Evolutionary conservation across 805 yeast genomes (phyloP).

Genomic region (Teunomyces stri): DNA sequence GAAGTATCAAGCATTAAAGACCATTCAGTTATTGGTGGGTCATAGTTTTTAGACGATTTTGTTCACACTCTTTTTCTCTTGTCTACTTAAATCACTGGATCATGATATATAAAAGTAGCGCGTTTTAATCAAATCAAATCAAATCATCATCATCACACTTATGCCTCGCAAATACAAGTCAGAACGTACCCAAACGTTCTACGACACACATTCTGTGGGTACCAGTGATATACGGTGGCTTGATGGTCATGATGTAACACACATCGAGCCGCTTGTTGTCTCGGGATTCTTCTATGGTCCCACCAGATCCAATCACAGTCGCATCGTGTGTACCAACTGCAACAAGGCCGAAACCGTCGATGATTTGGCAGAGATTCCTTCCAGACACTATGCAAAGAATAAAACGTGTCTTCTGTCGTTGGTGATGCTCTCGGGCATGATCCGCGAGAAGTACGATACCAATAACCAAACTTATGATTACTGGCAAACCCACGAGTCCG

Average conservation of each 20-base stretch:
- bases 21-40: constrained; percentile 91
- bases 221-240: constrained; percentile 20
- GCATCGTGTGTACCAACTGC: constrained; percentile 60
- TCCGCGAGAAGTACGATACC: constrained; percentile 8
- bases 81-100: too few species aligned
- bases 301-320: constrained; percentile 42
- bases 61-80: background rate
- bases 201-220: constrained; percentile 10
- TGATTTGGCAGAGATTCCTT: constrained; percentile 5
- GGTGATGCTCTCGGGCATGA: constrained; percentile 8
- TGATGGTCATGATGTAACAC: constrained; percentile 9
- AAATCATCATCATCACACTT: too few species aligned
- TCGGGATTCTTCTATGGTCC: constrained; percentile 65
- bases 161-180: constrained; percentile 12
- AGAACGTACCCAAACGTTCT: constrained; percentile 19
- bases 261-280: constrained; percentile 42
- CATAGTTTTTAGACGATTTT: constrained; percentile 51
- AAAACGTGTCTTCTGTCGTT: constrained; percentile 10
- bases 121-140: background rate
- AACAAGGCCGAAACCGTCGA: constrained; percentile 11
- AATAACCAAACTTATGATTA: constrained; percentile 2
- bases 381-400: constrained; percentile 8
- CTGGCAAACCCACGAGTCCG: constrained; percentile 9
- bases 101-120: background rate
- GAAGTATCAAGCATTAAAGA: constrained; percentile 90